phyloP scores from a whole-genome alignment of 371 early-diverging fungal genomes.

The Vairimorpha ceranae region DNA sequence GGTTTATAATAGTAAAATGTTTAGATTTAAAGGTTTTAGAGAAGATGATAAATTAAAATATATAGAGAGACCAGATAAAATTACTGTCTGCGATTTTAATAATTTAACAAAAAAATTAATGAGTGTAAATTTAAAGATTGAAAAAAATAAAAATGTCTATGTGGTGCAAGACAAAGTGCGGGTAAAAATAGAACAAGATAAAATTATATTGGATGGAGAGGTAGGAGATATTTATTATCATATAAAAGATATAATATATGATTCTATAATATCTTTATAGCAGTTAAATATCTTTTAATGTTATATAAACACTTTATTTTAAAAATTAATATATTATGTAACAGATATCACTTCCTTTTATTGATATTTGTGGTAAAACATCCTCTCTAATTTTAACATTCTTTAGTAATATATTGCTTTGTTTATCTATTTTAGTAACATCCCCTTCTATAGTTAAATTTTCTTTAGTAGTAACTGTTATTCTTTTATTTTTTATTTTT shows the following conservation, averaged over 20 bases:
- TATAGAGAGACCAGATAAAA: background rate
- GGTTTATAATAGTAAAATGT: background rate
- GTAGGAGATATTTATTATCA: background rate
- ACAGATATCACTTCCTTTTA: background rate
- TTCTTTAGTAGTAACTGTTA: background rate
- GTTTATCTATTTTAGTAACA: background rate
- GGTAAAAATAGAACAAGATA: background rate
- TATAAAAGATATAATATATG: conserved; percentile 7
- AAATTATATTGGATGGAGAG: conserved; percentile 11
- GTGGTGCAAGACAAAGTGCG: background rate
- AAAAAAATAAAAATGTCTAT: background rate
- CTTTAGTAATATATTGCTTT: background rate
- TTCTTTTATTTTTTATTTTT: background rate
- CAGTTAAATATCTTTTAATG: background rate
- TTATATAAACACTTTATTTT: background rate
- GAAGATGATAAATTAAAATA: background rate
- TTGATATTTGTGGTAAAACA: background rate
- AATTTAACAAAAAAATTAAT: background rate
- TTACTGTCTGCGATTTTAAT: background rate
- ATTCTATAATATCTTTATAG: background rate
- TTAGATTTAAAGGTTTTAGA: background rate
- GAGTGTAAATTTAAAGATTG: background rate
- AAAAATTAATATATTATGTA: background rate
- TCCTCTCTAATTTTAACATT: background rate
- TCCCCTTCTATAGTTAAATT: background rate